A percentile compares a stretch with the other conserved stretches of the same genome.
Evolutionary conservation across 768 basidiomycete genomes (phyloP).

Genomic region (Rhodotorula sphaerocarpa): DNA sequence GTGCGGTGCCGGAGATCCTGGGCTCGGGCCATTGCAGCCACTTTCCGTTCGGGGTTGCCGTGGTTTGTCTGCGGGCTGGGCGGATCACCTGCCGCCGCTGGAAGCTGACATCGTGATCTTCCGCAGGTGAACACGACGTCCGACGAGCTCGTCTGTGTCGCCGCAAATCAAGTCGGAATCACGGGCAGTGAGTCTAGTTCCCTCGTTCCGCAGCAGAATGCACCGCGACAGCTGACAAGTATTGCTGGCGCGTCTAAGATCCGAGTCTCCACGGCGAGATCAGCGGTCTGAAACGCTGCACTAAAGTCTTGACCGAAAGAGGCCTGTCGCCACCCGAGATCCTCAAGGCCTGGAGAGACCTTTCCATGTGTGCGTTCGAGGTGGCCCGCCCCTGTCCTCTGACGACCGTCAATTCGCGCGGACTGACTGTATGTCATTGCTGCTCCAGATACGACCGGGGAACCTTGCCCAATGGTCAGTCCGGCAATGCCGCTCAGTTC

Average conservation of each 20-base stretch:
- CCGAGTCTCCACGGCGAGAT: constrained; percentile 40
- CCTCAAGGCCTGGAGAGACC: constrained; percentile 35
- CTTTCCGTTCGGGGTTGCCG: constrained; percentile 38
- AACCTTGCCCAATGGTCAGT: constrained; percentile 33
- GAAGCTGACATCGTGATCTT: background rate
- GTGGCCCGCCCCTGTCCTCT: too few species aligned
- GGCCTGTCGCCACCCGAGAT: constrained; percentile 37
- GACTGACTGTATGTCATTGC: too few species aligned
- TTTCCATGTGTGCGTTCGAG: constrained; percentile 27
- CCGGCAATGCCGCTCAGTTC: background rate
- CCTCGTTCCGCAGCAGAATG: background rate
- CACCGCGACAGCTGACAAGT: too few species aligned
- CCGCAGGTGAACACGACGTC: constrained; percentile 37
- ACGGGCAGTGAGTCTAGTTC: constrained; percentile 36
- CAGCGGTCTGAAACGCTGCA: constrained; percentile 37
- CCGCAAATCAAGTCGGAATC: constrained; percentile 36
- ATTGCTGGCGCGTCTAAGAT: constrained; percentile 19
- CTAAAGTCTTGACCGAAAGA: constrained; percentile 34
- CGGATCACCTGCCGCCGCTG: too few species aligned
- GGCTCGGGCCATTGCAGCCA: constrained; percentile 37
- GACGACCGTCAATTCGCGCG: too few species aligned
- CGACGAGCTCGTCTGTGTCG: constrained; percentile 39
- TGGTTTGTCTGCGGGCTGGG: constrained; percentile 12
- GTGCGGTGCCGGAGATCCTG: constrained; percentile 20
- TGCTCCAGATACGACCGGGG: constrained; percentile 36